Conservation (phyloP, 495 filamentous ascomycete genomes). For the Penicillium turbatum region DNA sequence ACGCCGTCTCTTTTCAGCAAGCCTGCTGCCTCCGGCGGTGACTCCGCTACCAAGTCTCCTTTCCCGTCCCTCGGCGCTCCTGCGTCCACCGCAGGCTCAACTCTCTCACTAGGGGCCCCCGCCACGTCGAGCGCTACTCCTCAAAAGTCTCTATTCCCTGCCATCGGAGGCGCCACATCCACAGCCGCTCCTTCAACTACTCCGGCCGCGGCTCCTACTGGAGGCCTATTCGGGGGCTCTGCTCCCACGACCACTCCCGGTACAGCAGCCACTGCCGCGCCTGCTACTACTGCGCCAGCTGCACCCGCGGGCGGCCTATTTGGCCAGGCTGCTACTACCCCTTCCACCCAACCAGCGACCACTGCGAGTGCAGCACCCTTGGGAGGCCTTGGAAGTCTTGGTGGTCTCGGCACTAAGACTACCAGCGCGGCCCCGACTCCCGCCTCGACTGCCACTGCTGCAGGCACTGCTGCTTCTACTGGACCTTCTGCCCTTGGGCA, state of each 20-base stretch:
- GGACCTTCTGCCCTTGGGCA: slow-evolving; percentile 47
- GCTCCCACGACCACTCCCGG: slow-evolving; percentile 30
- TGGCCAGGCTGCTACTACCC: slow-evolving; percentile 21
- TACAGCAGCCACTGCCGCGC: slow-evolving; percentile 25
- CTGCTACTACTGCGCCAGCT: slow-evolving; percentile 19
- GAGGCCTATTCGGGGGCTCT: slow-evolving; percentile 37
- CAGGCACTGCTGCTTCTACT: slow-evolving; percentile 24
- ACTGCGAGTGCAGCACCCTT: slow-evolving; percentile 12
- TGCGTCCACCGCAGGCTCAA: slow-evolving; percentile 19
- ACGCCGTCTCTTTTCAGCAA: slow-evolving; percentile 38
- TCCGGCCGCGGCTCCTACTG: slow-evolving; percentile 34
- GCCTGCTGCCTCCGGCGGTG: slow-evolving; percentile 24
- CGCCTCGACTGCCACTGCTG: slow-evolving; percentile 21
- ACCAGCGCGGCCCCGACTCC: slow-evolving; percentile 13
- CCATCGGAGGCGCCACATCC: slow-evolving; percentile 32
- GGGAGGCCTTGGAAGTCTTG: too few species aligned
- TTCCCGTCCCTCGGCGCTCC: slow-evolving; percentile 28
- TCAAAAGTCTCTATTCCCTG: slow-evolving; percentile 40
- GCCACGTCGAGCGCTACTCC: slow-evolving; percentile 34
- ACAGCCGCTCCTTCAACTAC: slow-evolving; percentile 37
- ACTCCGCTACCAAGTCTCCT: slow-evolving; percentile 28
- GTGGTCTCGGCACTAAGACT: slow-evolving; percentile 15
- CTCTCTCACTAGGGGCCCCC: slow-evolving; percentile 27
- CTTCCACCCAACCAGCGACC: slow-evolving; percentile 27
- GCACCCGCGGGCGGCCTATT: slow-evolving; percentile 27